Evolutionary conservation across 306 rosid genomes (phyloP).

Genomic region (Macrotyloma uniflorum): DNA sequence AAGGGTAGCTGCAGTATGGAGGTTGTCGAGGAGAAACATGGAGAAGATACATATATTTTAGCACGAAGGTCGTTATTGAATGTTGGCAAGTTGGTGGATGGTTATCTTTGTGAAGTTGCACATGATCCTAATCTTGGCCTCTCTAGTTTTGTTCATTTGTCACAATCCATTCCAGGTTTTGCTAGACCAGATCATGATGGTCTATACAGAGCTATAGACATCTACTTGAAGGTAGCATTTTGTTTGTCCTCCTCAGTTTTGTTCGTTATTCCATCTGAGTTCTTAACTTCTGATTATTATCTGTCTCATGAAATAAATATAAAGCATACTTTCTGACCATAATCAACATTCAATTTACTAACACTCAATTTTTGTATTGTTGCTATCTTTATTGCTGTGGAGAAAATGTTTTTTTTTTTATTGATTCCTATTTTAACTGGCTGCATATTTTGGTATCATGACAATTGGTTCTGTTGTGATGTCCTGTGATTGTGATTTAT

Average conservation of each 20-base stretch:
- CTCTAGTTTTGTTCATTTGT: constrained; percentile 61
- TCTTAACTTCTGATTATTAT: neutral
- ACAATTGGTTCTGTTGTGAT: neutral
- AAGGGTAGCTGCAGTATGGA: constrained; percentile 49
- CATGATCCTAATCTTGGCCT: constrained; percentile 69
- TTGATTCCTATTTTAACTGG: neutral
- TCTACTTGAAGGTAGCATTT: constrained; percentile 76
- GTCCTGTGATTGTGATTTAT: neutral
- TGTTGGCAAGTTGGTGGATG: constrained; percentile 77
- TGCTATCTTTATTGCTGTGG: neutral
- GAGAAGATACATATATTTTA: constrained; percentile 48
- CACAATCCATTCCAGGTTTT: constrained; percentile 67
- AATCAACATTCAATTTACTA: neutral
- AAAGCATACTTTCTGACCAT: neutral
- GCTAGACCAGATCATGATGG: constrained; percentile 87
- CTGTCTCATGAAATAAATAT: neutral
- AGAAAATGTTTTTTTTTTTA: neutral
- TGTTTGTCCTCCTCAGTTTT: neutral
- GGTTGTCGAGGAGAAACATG: constrained; percentile 53
- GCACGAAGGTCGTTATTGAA: constrained; percentile 63
- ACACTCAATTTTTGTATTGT: neutral
- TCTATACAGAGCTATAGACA: constrained; percentile 78
- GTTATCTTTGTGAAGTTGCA: constrained; percentile 77
- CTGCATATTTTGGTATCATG: neutral
- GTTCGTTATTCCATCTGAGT: neutral